phyloP scores from a whole-genome alignment of 305 asterid genomes.

The Striga hermonthica region DNA sequence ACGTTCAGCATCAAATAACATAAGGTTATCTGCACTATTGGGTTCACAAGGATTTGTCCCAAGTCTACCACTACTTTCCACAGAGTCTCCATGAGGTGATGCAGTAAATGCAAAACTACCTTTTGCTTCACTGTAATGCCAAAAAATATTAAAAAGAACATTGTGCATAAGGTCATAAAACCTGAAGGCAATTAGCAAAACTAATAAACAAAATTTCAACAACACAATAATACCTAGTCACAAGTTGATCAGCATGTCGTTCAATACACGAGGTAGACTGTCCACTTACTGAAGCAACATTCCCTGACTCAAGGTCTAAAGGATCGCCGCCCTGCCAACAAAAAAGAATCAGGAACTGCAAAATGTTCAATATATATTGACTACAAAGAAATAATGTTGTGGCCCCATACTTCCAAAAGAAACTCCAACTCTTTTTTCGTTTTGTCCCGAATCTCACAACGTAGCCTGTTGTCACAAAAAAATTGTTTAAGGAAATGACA shows the following conservation, averaged over 20 bases:
- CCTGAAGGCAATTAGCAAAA: too few species aligned
- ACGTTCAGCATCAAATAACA: conserved; percentile 73
- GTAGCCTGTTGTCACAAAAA: conserved; percentile 66
- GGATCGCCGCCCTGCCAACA: conserved; percentile 90
- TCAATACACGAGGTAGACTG: conserved; percentile 65
- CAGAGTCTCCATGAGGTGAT: conserved; percentile 92
- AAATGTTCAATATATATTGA: conserved; percentile 27
- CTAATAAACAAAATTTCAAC: too few species aligned
- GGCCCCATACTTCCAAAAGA: conserved; percentile 80
- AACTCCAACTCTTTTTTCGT: conserved; percentile 87
- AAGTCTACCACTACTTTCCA: conserved; percentile 89
- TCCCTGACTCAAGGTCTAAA: conserved; percentile 64
- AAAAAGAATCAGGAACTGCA: conserved; percentile 29
- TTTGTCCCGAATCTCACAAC: conserved; percentile 71
- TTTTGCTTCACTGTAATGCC: conserved; percentile 71
- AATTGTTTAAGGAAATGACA: conserved; percentile 24
- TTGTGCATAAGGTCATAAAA: too few species aligned
- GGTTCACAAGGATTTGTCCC: conserved; percentile 63
- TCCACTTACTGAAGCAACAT: conserved; percentile 67
- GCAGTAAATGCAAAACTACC: conserved; percentile 80
- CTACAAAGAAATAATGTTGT: conserved; percentile 31
- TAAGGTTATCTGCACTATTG: conserved; percentile 80
- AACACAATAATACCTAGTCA: conserved; percentile 62
- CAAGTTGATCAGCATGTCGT: conserved; percentile 48
- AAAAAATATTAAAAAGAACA: too few species aligned